Evolutionary conservation across 2,329 filamentous ascomycete species (phyloP).

Genomic region (Bipolaris sorokiniana): DNA sequence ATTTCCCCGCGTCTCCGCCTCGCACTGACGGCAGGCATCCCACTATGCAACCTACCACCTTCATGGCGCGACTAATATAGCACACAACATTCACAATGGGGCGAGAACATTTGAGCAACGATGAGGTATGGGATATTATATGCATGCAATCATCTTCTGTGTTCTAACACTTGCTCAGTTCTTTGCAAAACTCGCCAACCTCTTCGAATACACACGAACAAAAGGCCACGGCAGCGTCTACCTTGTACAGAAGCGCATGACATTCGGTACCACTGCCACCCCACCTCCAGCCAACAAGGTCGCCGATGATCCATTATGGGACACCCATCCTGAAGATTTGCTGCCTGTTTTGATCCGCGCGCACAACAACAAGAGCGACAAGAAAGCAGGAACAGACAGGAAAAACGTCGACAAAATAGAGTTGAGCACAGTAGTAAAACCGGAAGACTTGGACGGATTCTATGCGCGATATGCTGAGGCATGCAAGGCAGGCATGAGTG

Average conservation of each 20-base stretch:
- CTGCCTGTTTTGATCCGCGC: constrained; percentile 82
- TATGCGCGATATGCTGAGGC: constrained; percentile 86
- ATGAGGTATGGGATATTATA: constrained; percentile 60
- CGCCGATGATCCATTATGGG: constrained; percentile 62
- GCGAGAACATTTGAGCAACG: constrained; percentile 63
- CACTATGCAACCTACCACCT: constrained; percentile 25
- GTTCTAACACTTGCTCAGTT: constrained; percentile 60
- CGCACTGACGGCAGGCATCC: constrained; percentile 27
- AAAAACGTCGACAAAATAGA: constrained; percentile 68
- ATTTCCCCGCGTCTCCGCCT: constrained; percentile 31
- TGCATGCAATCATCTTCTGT: not conserved
- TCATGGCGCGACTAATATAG: constrained; percentile 31
- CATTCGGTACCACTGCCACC: constrained; percentile 51
- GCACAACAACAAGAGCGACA: constrained; percentile 72
- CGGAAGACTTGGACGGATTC: constrained; percentile 77
- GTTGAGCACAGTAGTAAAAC: constrained; percentile 80
- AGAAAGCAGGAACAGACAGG: constrained; percentile 50
- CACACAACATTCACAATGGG: constrained; percentile 49
- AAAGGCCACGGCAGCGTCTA: constrained; percentile 76
- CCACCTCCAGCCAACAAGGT: constrained; percentile 46
- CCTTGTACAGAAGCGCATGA: constrained; percentile 74
- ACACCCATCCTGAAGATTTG: constrained; percentile 64
- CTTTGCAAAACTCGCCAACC: constrained; percentile 70
- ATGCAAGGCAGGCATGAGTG: constrained; percentile 86
- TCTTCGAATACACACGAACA: constrained; percentile 70